phyloP scores from a whole-genome alignment of 2,329 filamentous ascomycete species.

The Sporothrix mexicana region DNA sequence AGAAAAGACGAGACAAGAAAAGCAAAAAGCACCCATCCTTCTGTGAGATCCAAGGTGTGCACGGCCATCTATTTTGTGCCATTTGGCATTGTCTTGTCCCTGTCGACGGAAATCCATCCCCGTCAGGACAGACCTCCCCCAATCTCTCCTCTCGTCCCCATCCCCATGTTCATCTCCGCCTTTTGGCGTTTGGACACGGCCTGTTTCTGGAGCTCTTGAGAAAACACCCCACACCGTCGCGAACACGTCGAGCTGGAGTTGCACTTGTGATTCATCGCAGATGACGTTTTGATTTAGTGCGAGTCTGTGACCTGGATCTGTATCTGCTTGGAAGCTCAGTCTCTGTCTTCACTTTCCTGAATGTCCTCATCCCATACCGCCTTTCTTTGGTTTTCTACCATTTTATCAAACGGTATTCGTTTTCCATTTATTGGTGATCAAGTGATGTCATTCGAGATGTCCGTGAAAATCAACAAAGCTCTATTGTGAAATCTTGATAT shows the following conservation, averaged over 20 bases:
- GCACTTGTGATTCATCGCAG: conserved; percentile 8
- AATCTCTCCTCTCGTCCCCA: background rate
- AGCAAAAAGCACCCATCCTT: background rate
- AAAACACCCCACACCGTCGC: background rate
- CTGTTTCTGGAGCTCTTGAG: background rate
- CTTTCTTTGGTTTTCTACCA: background rate
- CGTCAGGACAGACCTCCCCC: background rate
- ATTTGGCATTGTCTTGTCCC: background rate
- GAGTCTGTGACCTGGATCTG: background rate
- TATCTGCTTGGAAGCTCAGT: background rate
- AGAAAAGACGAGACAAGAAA: background rate
- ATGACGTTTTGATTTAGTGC: background rate
- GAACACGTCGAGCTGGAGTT: background rate
- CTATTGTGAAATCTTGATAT: background rate
- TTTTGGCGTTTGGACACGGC: background rate
- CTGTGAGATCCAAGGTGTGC: background rate
- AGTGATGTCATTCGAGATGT: background rate
- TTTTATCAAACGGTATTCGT: conserved; percentile 6
- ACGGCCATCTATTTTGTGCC: background rate
- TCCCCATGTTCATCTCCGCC: background rate
- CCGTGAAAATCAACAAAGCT: background rate
- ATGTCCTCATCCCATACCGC: background rate
- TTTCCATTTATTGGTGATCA: background rate
- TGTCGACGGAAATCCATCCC: background rate
- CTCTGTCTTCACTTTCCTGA: background rate